Conservation (phyloP, 441 rosid genomes). For the Erodium trifolium region DNA sequence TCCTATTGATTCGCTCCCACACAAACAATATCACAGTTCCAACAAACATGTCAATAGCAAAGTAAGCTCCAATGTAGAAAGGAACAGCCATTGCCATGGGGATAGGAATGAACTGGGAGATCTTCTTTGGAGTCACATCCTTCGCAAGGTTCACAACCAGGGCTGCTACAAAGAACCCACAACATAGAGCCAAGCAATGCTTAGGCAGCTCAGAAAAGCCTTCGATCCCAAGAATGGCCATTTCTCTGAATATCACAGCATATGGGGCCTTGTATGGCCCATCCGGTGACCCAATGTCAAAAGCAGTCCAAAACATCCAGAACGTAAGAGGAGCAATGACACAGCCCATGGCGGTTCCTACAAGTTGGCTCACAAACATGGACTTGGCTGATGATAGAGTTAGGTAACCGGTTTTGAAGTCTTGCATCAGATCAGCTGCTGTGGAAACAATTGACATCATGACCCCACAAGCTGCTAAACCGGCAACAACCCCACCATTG, state of each 20-base stretch:
- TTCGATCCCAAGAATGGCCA: slow-evolving; percentile 74
- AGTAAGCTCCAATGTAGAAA: slow-evolving; percentile 82
- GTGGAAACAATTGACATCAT: slow-evolving; percentile 93
- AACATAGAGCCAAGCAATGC: slow-evolving; percentile 61
- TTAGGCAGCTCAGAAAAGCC: slow-evolving; percentile 75
- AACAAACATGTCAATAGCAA: slow-evolving; percentile 81
- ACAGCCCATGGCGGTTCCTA: slow-evolving; percentile 85
- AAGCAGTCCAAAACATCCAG: slow-evolving; percentile 80
- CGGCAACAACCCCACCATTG: slow-evolving; percentile 80
- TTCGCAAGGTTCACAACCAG: slow-evolving; percentile 53
- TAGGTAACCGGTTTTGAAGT: slow-evolving; percentile 80
- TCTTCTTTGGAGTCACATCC: slow-evolving; percentile 50
- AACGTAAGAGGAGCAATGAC: slow-evolving; percentile 77
- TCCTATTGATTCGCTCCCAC: slow-evolving; percentile 63
- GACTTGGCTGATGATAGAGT: slow-evolving; percentile 81
- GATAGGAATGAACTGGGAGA: slow-evolving; percentile 64
- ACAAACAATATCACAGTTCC: slow-evolving; percentile 63
- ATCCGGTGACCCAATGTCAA: slow-evolving; percentile 68
- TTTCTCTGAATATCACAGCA: slow-evolving; percentile 71
- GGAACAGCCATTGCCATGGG: slow-evolving; percentile 89
- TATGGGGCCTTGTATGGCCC: slow-evolving; percentile 86
- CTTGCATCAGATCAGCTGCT: slow-evolving; percentile 95
- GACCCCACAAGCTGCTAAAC: slow-evolving; percentile 76
- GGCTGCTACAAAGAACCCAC: slow-evolving; percentile 64
- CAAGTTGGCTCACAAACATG: slow-evolving; percentile 76